phyloP scores from a whole-genome alignment of 306 rosid species.

The Astragalus glycyphyllos region DNA sequence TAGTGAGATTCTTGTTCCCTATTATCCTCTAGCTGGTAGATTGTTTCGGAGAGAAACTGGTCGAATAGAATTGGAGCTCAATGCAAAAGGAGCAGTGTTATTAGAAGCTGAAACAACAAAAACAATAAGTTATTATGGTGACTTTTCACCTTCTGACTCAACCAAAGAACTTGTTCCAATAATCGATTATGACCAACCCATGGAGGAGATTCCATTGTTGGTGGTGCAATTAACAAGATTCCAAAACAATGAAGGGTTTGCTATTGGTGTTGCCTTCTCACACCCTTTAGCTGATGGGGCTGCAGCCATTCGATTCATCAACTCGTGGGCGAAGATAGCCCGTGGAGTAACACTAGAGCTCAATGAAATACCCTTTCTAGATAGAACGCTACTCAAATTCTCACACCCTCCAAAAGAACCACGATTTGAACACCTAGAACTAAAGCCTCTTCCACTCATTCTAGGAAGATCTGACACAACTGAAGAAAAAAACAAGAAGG shows the following conservation, averaged over 20 bases:
- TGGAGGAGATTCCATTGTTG: not conserved
- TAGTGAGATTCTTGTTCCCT: slow-evolving; percentile 24
- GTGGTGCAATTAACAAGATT: slow-evolving; percentile 29
- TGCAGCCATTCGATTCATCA: not conserved
- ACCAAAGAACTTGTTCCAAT: slow-evolving; percentile 31
- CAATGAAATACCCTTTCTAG: slow-evolving; percentile 28
- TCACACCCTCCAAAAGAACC: not conserved
- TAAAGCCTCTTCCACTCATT: slow-evolving; percentile 23
- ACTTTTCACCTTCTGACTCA: slow-evolving; percentile 32
- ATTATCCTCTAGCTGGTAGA: slow-evolving; percentile 43
- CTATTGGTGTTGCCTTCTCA: not conserved
- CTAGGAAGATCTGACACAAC: not conserved
- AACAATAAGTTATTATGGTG: slow-evolving; percentile 23
- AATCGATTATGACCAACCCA: slow-evolving; percentile 20
- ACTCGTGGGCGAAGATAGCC: slow-evolving; percentile 35
- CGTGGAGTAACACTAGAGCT: not conserved
- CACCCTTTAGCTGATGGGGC: slow-evolving; percentile 19
- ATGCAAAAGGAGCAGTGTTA: slow-evolving; percentile 27
- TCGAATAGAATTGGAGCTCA: slow-evolving; percentile 6
- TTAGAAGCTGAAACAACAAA: slow-evolving; percentile 16
- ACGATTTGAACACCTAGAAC: slow-evolving; percentile 7
- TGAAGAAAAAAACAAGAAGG: slow-evolving; percentile 19
- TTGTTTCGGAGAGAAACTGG: not conserved
- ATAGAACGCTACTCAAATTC: slow-evolving; percentile 15
- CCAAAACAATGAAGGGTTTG: not conserved